phyloP scores from a whole-genome alignment of 2,329 filamentous ascomycete species.

The Seiridium cupressi region DNA sequence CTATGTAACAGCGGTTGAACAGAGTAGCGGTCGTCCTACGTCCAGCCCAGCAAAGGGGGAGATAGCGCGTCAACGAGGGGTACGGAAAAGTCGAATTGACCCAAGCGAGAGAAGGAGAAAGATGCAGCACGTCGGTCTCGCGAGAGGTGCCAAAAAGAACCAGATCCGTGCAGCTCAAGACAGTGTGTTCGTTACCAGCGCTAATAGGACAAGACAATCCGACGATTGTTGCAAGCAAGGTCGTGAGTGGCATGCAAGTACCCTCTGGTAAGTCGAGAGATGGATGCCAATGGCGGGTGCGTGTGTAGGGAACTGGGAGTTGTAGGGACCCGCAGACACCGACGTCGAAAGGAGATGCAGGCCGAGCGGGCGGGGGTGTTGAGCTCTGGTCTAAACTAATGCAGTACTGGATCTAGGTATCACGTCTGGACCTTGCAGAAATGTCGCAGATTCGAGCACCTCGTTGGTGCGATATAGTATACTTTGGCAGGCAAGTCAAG shows the following conservation, averaged over 20 bases:
- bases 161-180: too few species aligned
- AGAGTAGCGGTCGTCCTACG: neutral
- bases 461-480: neutral
- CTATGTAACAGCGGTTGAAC: too few species aligned
- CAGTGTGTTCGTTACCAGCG: conserved; percentile 11
- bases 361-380: neutral
- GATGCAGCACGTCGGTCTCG: neutral
- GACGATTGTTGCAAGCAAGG: conserved; percentile 26
- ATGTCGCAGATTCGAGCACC: neutral
- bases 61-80: conserved; percentile 9
- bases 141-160: too few species aligned
- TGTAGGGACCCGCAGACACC: too few species aligned
- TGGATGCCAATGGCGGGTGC: neutral
- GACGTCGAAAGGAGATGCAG: neutral
- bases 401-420: neutral
- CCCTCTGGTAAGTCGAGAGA: neutral
- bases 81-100: conserved; percentile 2
- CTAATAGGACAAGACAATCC: conserved; percentile 17
- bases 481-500: too few species aligned
- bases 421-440: conserved; percentile 1
- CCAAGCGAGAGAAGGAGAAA: neutral
- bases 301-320: neutral
- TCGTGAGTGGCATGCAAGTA: conserved; percentile 26
- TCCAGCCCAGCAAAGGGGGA: conserved; percentile 6
- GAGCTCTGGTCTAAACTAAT: too few species aligned